Conservation (phyloP, 495 filamentous ascomycete species). For the Pyrenula massariospora region DNA sequence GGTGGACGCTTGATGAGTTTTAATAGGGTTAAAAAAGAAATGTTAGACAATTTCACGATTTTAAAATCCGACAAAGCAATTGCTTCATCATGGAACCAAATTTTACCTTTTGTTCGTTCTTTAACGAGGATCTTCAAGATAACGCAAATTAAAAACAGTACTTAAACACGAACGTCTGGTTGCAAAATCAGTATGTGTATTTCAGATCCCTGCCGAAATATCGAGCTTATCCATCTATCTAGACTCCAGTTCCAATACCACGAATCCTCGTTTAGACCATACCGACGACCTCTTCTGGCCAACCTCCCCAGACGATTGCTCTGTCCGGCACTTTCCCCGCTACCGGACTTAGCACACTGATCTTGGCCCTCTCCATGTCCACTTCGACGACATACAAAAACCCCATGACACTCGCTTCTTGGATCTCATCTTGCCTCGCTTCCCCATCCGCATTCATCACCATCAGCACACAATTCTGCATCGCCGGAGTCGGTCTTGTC, state of each 20-base stretch:
- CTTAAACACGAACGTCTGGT: no score
- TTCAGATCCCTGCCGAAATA: neutral
- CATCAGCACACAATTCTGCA: constrained; percentile 59
- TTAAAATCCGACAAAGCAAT: no score
- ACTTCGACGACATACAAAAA: constrained; percentile 88
- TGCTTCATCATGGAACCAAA: no score
- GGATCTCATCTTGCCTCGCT: constrained; percentile 51
- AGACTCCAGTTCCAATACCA: neutral
- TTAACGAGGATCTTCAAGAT: no score
- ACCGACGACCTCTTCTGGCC: constrained; percentile 38
- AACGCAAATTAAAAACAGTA: no score
- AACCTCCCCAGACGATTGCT: constrained; percentile 58
- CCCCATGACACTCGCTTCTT: constrained; percentile 78
- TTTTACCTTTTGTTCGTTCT: no score
- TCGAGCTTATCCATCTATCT: neutral
- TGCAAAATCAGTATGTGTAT: no score
- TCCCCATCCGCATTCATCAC: constrained; percentile 60
- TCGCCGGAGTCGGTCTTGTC: constrained; percentile 19
- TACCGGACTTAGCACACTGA: constrained; percentile 73
- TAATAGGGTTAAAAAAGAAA: no score
- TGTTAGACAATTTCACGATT: no score
- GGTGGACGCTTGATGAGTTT: no score
- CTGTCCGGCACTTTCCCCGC: constrained; percentile 64
- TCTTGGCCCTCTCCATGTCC: constrained; percentile 69
- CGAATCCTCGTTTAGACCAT: no score